Percentiles rank a stretch among this genome's conserved stretches.
These are phyloP conservation scores for Fusarium bulbicola DNA, from an alignment of 2,329 filamentous ascomycete genomes.

Conservation along the genomic window DNA sequence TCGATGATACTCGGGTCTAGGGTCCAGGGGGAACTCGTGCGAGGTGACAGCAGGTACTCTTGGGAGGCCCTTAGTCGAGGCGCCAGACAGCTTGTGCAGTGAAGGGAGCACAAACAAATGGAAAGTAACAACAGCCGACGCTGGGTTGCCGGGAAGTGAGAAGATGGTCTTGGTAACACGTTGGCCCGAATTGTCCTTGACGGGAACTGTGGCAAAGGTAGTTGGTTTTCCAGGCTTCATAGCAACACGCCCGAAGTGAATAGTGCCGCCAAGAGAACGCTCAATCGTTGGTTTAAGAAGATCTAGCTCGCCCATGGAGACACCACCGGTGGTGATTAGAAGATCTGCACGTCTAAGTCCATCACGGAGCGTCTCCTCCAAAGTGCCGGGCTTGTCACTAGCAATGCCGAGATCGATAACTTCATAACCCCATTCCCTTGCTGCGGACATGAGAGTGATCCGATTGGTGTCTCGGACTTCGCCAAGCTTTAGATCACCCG, in stretches of 20 bases:
- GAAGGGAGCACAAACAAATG: slow-evolving; percentile 93
- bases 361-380: slow-evolving; percentile 80
- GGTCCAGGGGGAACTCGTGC: slow-evolving; percentile 79
- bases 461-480: slow-evolving; percentile 96
- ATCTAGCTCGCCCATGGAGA: slow-evolving; percentile 98
- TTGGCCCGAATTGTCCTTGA: slow-evolving; percentile 66
- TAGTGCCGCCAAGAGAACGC: slow-evolving; percentile 85
- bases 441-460: slow-evolving; percentile 83
- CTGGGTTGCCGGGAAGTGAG: slow-evolving; percentile 92
- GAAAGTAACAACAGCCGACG: slow-evolving; percentile 90
- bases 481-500: slow-evolving; percentile 72
- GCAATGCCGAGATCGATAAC: slow-evolving; percentile 89
- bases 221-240: slow-evolving; percentile 99
- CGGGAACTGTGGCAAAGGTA: slow-evolving; percentile 89
- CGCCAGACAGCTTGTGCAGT: slow-evolving; percentile 79
- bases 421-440: slow-evolving; percentile 77
- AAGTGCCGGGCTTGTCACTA: slow-evolving; percentile 73
- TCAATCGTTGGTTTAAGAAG: slow-evolving; percentile 97
- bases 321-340: slow-evolving; percentile 90
- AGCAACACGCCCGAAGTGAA: slow-evolving; percentile 93
- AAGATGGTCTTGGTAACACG: slow-evolving; percentile 79
- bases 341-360: slow-evolving; percentile 80
- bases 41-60: slow-evolving; percentile 75
- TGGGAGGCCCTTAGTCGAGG: slow-evolving; percentile 74
- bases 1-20: slow-evolving; percentile 91